Conservation (phyloP, 768 basidiomycete genomes). For the Ramaria rubella region DNA sequence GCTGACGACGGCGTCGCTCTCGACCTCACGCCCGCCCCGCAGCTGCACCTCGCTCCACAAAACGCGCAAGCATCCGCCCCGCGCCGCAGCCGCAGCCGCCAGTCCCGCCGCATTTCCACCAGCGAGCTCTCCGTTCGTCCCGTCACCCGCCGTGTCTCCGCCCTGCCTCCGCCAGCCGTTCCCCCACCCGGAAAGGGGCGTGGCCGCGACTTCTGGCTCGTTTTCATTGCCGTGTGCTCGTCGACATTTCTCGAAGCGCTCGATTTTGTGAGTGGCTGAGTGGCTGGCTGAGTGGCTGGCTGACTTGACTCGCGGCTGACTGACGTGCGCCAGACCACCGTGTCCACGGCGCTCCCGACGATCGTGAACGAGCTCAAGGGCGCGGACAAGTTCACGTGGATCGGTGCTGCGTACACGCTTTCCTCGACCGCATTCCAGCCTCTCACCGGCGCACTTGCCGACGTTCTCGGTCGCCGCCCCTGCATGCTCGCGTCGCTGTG, state of each 20-base stretch:
- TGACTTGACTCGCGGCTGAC: neutral
- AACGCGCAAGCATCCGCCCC: no score
- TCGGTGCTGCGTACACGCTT: slow-evolving; percentile 16
- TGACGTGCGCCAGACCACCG: slow-evolving; percentile 16
- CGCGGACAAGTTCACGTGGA: slow-evolving; percentile 16
- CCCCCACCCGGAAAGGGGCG: neutral
- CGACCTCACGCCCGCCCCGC: no score
- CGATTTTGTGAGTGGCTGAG: slow-evolving; percentile 15
- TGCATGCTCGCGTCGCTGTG: slow-evolving; percentile 13
- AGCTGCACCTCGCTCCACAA: no score
- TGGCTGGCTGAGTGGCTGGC: neutral
- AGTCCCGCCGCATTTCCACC: no score
- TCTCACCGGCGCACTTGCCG: slow-evolving; percentile 13
- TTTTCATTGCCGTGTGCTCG: slow-evolving; percentile 21
- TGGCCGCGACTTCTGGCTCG: slow-evolving; percentile 20
- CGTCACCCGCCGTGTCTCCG: neutral
- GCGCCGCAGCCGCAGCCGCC: no score
- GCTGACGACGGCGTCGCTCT: no score
- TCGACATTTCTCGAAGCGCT: slow-evolving; percentile 22
- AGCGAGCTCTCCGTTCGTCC: no score
- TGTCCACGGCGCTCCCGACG: slow-evolving; percentile 19
- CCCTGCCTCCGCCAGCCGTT: neutral
- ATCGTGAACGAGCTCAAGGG: slow-evolving; percentile 22
- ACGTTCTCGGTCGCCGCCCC: slow-evolving; percentile 17
- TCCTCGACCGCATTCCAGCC: slow-evolving; percentile 17